Evolutionary conservation across 306 rosid species (phyloP), one percentile per base, ranked within the genome.

Genomic region (Gastrolobium villosum): DNA sequence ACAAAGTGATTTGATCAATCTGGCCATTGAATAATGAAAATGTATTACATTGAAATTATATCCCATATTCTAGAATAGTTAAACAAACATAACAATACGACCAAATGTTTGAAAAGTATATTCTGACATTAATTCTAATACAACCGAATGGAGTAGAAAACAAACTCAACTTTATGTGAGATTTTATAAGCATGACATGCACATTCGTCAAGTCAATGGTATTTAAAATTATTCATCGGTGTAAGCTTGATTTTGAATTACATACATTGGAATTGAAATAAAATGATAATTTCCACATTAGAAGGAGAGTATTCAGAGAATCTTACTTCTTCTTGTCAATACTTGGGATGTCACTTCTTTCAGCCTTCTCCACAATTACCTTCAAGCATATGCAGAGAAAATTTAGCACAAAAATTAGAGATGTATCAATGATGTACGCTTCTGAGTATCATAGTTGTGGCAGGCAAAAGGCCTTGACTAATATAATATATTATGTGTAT

Each of bases 321-420:
- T 77, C 90, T 90, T 84, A 92, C 97, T 92, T 90, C 81, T 92
- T 92, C 93, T 90, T 92, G 77, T 90, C 94, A 65, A 90, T 88
- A 78, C 89, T 82, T 53, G 91, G 94, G 78, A 92, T 87, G 64
- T 92, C 97, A 88, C 93, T 90, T 83, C 90, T 88, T 81, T 92
- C 97, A 5, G 90, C 93, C 88, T 87, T 92, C 85, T 92, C 97
- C 81, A 92, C 97, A 54, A 92, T 92, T 72, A 92, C 94, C 97
- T 92, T 77, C 36, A 86, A 63, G 35, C 68, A 85, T 52, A 77
- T 72, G 69, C 68, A 80, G 60, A 75, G 70, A 64, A 10, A 66
- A 78, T 64, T 62, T 15, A 76, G 63, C 32, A 41, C 14, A n/a
- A 70, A 60, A 65, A 31, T 50, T 65, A 46, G n/a, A 36, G 50